Base-by-base conservation (phyloP, 1,284 basidiomycete genomes). In the Boletellus dicymbophilus region DNA sequence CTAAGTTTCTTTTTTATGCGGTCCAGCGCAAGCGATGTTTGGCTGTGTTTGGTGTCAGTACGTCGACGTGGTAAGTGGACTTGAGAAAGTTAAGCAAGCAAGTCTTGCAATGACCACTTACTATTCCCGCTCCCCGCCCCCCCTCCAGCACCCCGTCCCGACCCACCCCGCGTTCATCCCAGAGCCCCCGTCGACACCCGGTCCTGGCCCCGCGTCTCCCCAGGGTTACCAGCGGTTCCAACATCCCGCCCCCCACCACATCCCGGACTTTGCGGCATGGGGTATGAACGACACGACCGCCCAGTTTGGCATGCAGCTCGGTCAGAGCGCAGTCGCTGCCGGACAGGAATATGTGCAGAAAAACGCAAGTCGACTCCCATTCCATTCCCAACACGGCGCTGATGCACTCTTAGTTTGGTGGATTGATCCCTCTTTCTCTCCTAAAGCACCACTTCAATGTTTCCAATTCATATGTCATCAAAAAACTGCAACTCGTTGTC, bases 401-500 rank as follows among this genome's bases (percentile, higher is more conserved):
- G 22, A 45, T 44, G 28, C 3, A 13, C 20, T 22, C 27, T 31
- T 53, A 95, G 93, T 86, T 95, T 58, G 88, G 88, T 13, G 82
- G 88, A 10, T 77, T 93, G 46, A 76, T 90, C 54, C 93, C 93
- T 2, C 72, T 88, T 16, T 79, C 84, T 15, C 78, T 87, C 34
- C 77, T 98, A 51, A 98, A 98, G 67, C 89, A 95, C 63, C 90
- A 94, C 63, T 98, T 98, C 73, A 95, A 98, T 67, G 97, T 99
- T 15, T 95, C 93, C 21, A 98, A 98, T 68, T 89, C 86, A 2
- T 99, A 99, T 67, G 96, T 99, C 40, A 84, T 98, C 31, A 82
- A 83, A 63, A 99, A 99, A 68, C 76, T 99, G 5, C 82, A 84
- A 16, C 77, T 99, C 23, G 78, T 99, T n/a, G 75, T 98, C 37